Evolutionary conservation across 805 yeast genomes (phyloP).

Genomic region (Monosporozyma solicola): DNA sequence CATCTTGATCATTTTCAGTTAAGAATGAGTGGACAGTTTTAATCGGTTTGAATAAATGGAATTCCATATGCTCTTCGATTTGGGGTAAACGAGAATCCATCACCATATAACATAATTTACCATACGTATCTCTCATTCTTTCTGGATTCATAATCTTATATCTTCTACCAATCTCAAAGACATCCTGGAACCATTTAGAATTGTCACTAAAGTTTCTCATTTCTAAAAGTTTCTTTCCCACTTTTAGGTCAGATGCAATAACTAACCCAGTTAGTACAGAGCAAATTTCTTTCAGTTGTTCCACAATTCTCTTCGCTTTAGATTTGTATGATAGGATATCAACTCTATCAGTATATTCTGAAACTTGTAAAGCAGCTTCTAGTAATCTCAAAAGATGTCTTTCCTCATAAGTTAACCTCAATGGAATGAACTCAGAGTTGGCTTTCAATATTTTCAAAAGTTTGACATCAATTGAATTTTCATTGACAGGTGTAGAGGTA

Average conservation of each 20-base stretch:
- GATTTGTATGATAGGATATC: conserved; percentile 61
- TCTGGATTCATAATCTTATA: conserved; percentile 83
- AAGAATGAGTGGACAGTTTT: conserved; percentile 48
- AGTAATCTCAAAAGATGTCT: conserved; percentile 56
- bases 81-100: conserved; percentile 77
- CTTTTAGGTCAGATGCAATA: conserved; percentile 65
- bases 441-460: conserved; percentile 34
- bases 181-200: conserved; percentile 60
- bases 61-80: conserved; percentile 60
- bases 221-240: conserved; percentile 55
- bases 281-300: conserved; percentile 66
- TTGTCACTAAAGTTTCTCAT: conserved; percentile 61
- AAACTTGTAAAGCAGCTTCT: conserved; percentile 70
- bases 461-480: conserved; percentile 17
- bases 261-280: conserved; percentile 71
- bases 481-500: not conserved
- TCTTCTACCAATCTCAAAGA: conserved; percentile 72
- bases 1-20: conserved; percentile 32
- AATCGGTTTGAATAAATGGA: conserved; percentile 65
- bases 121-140: conserved; percentile 68
- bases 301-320: conserved; percentile 61
- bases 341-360: conserved; percentile 72
- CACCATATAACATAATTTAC: conserved; percentile 72
- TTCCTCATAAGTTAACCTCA: conserved; percentile 60
- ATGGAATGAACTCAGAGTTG: conserved; percentile 51